Conservation (phyloP, 192 early-diverging fungal genomes). For the Lunasporangiospora selenospora region DNA sequence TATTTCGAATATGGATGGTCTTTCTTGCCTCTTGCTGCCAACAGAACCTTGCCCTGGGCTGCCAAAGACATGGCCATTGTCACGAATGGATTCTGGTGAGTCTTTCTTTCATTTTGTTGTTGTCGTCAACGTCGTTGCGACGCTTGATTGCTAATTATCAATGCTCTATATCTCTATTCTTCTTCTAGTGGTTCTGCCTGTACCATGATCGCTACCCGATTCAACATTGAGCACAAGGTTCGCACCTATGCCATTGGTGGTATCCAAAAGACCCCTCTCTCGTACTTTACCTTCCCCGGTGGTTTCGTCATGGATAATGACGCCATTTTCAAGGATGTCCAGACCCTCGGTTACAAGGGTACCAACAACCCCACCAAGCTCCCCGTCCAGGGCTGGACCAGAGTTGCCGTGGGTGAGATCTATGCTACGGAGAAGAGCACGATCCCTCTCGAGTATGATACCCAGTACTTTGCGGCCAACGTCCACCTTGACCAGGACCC, state of each 20-base stretch:
- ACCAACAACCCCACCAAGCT: background rate
- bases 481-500: slow-evolving; percentile 34
- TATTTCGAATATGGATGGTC: slow-evolving; percentile 16
- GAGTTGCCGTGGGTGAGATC: slow-evolving; percentile 22
- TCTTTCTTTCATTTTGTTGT: background rate
- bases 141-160: background rate
- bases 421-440: slow-evolving; percentile 22
- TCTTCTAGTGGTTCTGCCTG: slow-evolving; percentile 28
- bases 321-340: slow-evolving; percentile 2
- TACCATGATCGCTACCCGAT: slow-evolving; percentile 36
- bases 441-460: slow-evolving; percentile 32
- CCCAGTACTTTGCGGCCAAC: slow-evolving; percentile 17
- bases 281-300: slow-evolving; percentile 43
- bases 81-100: slow-evolving; percentile 46
- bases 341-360: slow-evolving; percentile 2
- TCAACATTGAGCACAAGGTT: slow-evolving; percentile 19
- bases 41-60: slow-evolving; percentile 17
- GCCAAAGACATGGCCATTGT: slow-evolving; percentile 37
- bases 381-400: slow-evolving; percentile 9
- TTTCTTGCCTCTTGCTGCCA: slow-evolving; percentile 7
- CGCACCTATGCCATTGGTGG: slow-evolving; percentile 44
- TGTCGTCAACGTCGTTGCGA: too few species aligned
- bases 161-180: background rate
- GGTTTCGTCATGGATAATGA: slow-evolving; percentile 24
- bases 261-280: slow-evolving; percentile 27